Conservation (phyloP, 2,329 filamentous ascomycete genomes). For the Fusarium secorum region DNA sequence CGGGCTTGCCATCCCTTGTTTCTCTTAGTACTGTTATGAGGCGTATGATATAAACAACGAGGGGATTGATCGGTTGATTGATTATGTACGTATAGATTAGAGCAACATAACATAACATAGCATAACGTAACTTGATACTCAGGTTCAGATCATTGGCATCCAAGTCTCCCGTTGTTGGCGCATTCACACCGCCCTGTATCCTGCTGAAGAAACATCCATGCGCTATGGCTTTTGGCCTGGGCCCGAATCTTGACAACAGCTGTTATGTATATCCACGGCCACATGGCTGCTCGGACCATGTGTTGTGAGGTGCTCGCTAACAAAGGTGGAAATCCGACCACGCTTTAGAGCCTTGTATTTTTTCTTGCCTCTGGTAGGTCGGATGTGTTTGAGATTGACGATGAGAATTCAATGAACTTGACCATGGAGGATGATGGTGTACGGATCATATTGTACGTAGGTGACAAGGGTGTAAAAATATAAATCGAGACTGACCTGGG, state of each 20-base stretch:
- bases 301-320: background rate
- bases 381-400: background rate
- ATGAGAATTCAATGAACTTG: background rate
- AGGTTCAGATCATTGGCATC: background rate
- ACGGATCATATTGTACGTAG: background rate
- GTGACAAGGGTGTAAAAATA: background rate
- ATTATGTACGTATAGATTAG: slow-evolving; percentile 22
- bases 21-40: slow-evolving; percentile 17
- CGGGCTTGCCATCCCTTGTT: background rate
- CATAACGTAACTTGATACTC: slow-evolving; percentile 8
- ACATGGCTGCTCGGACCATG: slow-evolving; percentile 29
- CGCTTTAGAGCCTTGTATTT: background rate
- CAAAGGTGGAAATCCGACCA: background rate
- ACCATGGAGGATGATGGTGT: background rate
- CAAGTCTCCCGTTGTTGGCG: background rate
- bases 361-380: background rate
- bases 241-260: background rate
- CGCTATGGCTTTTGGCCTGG: background rate
- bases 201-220: background rate
- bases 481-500: background rate
- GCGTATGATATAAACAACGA: slow-evolving; percentile 26
- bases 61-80: background rate
- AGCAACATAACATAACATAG: slow-evolving; percentile 11
- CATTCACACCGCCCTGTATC: background rate
- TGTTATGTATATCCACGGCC: background rate